These are phyloP conservation scores for Ambrosia trifida DNA, from an alignment of 129 eudicot species.

Conservation along the genomic window DNA sequence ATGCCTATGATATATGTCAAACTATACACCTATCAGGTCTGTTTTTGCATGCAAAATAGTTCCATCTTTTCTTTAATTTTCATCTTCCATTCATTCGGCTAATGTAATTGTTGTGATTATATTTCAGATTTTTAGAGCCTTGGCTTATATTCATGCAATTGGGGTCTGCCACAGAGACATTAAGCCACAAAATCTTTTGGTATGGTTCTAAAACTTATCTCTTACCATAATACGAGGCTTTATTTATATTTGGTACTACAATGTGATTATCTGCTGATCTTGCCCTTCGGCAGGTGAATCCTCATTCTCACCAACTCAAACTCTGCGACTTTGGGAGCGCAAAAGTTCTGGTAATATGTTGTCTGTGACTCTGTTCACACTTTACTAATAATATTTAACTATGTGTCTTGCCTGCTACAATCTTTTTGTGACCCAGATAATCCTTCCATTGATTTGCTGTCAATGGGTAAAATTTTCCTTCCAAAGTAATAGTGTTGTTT, in stretches of 20 bases:
- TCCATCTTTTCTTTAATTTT: too few relatives aligned
- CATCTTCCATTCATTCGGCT: too few relatives aligned
- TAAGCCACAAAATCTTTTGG: too few relatives aligned
- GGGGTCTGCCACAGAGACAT: too few relatives aligned
- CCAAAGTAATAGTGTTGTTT: too few relatives aligned
- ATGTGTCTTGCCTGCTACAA: not conserved
- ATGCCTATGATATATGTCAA: slow-evolving; percentile 71
- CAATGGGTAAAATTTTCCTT: too few relatives aligned
- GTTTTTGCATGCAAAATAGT: too few relatives aligned
- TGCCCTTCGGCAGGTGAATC: not conserved
- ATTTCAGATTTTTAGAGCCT: too few relatives aligned
- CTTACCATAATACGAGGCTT: not conserved
- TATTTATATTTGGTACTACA: not conserved
- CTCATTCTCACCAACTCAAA: not conserved
- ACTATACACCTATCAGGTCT: slow-evolving; percentile 49
- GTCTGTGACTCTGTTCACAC: not conserved
- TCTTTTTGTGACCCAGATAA: not conserved
- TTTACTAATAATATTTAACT: too few relatives aligned
- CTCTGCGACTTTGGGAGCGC: not conserved
- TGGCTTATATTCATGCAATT: too few relatives aligned
- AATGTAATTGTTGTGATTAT: too few relatives aligned
- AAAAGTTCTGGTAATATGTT: not conserved
- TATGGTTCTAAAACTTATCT: too few relatives aligned
- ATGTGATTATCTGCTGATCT: not conserved
- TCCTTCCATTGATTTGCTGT: not conserved